Conservation (phyloP, 768 basidiomycete genomes). For the Boletus eberwhitei region DNA sequence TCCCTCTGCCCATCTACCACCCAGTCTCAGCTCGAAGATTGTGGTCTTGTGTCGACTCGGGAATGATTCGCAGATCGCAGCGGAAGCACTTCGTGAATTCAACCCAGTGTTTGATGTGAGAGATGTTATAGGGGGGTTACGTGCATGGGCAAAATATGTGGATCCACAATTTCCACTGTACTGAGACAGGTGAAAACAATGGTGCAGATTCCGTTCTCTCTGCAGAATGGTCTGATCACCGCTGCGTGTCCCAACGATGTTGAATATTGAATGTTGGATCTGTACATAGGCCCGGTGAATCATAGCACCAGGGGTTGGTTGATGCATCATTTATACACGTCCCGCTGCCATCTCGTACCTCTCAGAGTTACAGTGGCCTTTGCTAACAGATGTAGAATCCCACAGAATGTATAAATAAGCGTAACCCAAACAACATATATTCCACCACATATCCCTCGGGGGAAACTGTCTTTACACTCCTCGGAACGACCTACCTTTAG, state of each 20-base stretch:
- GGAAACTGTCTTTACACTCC: background rate
- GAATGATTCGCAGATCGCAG: slow-evolving; percentile 94
- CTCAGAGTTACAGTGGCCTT: no score
- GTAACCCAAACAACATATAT: no score
- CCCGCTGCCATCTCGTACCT: no score
- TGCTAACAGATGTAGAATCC: no score
- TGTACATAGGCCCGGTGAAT: no score
- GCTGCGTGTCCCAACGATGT: no score
- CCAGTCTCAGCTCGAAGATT: slow-evolving; percentile 22
- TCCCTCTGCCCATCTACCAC: slow-evolving; percentile 46
- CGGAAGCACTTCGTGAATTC: slow-evolving; percentile 37
- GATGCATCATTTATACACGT: no score
- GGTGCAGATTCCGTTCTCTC: no score
- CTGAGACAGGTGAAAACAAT: slow-evolving; percentile 32
- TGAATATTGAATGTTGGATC: no score
- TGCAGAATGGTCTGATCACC: no score
- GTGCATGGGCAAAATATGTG: slow-evolving; percentile 74
- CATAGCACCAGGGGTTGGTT: no score
- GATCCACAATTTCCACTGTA: slow-evolving; percentile 81
- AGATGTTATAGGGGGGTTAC: slow-evolving; percentile 80
- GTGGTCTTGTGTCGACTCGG: slow-evolving; percentile 83
- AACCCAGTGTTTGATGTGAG: slow-evolving; percentile 37
- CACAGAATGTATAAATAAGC: no score
- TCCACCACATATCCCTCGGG: background rate
- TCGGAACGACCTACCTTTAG: slow-evolving; percentile 6